Conservation (phyloP, 139 green algal genomes). For the Picochlorum sp. region DNA sequence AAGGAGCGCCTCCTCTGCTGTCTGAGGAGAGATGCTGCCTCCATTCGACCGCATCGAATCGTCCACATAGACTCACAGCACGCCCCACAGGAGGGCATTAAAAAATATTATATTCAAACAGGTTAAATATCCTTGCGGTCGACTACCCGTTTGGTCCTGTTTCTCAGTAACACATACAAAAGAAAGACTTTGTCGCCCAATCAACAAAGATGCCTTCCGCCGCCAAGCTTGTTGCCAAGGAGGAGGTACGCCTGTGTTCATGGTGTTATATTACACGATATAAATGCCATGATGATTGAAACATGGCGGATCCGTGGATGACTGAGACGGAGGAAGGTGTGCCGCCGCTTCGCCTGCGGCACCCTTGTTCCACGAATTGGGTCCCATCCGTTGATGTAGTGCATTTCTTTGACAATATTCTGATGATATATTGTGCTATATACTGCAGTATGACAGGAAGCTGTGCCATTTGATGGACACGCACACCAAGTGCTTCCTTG, state of each 20-base stretch:
- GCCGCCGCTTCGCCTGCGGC: no score
- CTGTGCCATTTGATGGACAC: conserved; percentile 70
- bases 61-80: no score
- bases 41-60: no score
- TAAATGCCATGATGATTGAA: no score
- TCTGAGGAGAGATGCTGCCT: background rate
- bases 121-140: conserved; percentile 72
- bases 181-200: background rate
- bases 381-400: no score
- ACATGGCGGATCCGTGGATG: no score
- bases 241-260: conserved; percentile 41
- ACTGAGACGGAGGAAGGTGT: no score
- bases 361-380: no score
- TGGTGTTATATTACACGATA: background rate
- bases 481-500: conserved; percentile 84
- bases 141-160: conserved; percentile 65
- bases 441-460: conserved; percentile 73
- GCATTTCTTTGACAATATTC: background rate
- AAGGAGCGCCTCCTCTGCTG: no score
- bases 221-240: conserved; percentile 59
- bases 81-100: no score
- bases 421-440: background rate
- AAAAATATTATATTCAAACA: conserved; percentile 1
- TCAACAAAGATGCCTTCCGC: conserved; percentile 55
- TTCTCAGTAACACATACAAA: background rate